Evolutionary conservation across 495 filamentous ascomycete genomes (phyloP).

Genomic region (Pyrenula massariospora): DNA sequence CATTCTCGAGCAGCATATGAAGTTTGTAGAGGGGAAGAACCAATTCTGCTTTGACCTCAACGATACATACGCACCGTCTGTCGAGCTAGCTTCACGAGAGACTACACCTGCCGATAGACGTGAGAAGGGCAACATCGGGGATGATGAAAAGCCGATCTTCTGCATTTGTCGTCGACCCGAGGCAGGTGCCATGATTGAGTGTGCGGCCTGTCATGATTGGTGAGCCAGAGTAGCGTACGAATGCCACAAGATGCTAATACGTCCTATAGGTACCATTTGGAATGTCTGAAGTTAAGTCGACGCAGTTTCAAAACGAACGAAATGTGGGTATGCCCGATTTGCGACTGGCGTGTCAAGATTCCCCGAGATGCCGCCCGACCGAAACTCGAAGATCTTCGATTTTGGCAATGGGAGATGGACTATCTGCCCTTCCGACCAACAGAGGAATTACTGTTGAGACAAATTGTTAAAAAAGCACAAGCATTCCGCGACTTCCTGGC

Average conservation of each 20-base stretch:
- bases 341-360: conserved; percentile 95
- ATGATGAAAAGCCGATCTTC: conserved; percentile 64
- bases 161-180: conserved; percentile 94
- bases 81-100: conserved; percentile 83
- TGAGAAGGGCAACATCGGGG: conserved; percentile 38
- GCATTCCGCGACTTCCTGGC: conserved; percentile 77
- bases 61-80: conserved; percentile 78
- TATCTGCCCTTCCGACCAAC: conserved; percentile 88
- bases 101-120: conserved; percentile 64
- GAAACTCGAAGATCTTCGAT: conserved; percentile 81
- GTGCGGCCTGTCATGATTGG: conserved; percentile 96
- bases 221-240: conserved; percentile 26
- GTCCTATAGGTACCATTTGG: conserved; percentile 84
- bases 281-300: conserved; percentile 94
- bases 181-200: conserved; percentile 99
- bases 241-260: conserved; percentile 10
- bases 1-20: conserved; percentile 88
- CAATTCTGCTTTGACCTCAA: conserved; percentile 79
- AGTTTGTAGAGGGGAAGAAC: conserved; percentile 81
- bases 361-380: conserved; percentile 92
- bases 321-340: conserved; percentile 98
- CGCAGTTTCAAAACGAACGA: conserved; percentile 98
- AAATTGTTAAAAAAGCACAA: conserved; percentile 73
- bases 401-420: conserved; percentile 80
- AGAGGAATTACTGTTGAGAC: conserved; percentile 72